These are phyloP conservation scores for Sugiyamaella boreocaroliniensis DNA, from an alignment of 805 yeast genomes.

Conservation along the genomic window DNA sequence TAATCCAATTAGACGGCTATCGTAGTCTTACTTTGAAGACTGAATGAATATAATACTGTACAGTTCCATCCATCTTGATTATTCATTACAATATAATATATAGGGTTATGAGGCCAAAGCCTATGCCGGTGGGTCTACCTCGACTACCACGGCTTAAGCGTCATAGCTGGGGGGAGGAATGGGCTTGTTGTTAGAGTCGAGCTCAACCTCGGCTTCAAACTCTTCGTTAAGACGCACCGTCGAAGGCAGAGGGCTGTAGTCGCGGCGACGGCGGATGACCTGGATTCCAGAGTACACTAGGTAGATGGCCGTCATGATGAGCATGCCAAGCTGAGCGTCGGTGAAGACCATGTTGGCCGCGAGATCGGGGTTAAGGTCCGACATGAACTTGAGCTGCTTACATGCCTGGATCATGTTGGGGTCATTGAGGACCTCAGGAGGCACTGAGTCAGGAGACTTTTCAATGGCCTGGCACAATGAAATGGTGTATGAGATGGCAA, in stretches of 20 bases:
- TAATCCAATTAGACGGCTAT: too few species aligned
- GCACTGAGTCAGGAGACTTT: not conserved
- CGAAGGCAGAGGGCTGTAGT: not conserved
- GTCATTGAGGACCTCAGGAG: not conserved
- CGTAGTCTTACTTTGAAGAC: too few species aligned
- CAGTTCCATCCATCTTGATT: too few species aligned
- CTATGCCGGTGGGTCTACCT: too few species aligned
- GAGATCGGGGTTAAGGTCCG: not conserved
- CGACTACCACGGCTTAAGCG: not conserved
- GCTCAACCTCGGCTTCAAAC: not conserved
- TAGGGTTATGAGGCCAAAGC: too few species aligned
- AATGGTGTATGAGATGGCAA: not conserved
- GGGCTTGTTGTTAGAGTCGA: not conserved
- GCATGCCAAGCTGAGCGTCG: not conserved
- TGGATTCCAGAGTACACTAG: not conserved
- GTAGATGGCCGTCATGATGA: not conserved
- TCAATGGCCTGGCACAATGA: not conserved
- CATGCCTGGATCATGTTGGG: not conserved
- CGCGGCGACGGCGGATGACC: not conserved
- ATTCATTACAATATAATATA: too few species aligned
- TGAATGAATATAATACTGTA: too few species aligned
- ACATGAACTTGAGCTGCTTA: not conserved
- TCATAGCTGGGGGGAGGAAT: not conserved
- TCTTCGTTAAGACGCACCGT: not conserved
- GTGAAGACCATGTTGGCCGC: not conserved